Percentiles rank a stretch among this genome's conserved stretches.
Conservation (phyloP, 1,284 basidiomycete genomes). For the Trichosporon coremiiforme region DNA sequence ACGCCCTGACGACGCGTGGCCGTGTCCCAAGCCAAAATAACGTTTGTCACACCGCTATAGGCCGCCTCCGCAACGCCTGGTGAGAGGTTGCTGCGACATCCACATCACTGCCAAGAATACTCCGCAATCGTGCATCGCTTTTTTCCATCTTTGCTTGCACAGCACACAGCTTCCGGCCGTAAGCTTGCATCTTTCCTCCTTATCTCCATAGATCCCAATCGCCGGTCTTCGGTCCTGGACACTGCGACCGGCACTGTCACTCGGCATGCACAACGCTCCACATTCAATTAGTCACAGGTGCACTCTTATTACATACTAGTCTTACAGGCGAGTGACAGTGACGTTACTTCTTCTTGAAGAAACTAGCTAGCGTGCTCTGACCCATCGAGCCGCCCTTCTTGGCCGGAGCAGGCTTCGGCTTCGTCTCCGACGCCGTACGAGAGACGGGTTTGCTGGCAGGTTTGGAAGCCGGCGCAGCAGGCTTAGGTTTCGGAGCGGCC, state of each 20-base stretch:
- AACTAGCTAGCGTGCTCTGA: conserved; percentile 47
- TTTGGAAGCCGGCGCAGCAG: conserved; percentile 12
- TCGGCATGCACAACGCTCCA: background rate
- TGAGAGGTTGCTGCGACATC: background rate
- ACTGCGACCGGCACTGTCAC: background rate
- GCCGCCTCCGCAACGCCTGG: too few species aligned
- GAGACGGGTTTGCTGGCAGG: conserved; percentile 12
- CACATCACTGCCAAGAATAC: background rate
- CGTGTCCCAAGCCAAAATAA: background rate
- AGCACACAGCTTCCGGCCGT: background rate
- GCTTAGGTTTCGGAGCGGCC: conserved; percentile 14
- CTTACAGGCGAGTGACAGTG: conserved; percentile 35
- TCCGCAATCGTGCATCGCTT: background rate
- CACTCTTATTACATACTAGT: conserved; percentile 25
- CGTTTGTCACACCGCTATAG: background rate
- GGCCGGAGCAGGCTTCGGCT: conserved; percentile 21
- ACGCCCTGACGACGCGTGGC: background rate
- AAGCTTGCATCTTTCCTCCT: background rate
- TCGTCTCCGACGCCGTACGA: conserved; percentile 18
- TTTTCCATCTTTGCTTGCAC: background rate
- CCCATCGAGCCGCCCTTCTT: conserved; percentile 32
- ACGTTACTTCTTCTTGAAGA: conserved; percentile 48
- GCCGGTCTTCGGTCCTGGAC: background rate
- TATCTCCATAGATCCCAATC: too few species aligned
- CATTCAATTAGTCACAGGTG: background rate